Percentiles rank a stretch among this genome's conserved stretches.
Evolutionary conservation across 2,329 filamentous ascomycete species (phyloP).

Genomic region (Alternaria arborescens): DNA sequence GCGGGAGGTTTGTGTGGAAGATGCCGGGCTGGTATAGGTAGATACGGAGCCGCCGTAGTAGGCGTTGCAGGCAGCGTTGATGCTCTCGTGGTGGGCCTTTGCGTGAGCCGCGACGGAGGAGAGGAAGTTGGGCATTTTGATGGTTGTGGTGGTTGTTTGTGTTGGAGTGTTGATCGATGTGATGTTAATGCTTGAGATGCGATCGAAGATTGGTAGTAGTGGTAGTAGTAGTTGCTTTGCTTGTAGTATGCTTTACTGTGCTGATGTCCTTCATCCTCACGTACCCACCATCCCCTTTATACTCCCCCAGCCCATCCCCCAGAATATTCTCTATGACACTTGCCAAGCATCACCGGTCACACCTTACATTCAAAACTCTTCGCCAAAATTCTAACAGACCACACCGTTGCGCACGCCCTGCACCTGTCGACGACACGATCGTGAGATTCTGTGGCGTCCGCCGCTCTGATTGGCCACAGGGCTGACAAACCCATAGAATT

Average conservation of each 20-base stretch:
- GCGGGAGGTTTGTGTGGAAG: slow-evolving; percentile 24
- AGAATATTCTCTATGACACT: slow-evolving; percentile 18
- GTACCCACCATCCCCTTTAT: slow-evolving; percentile 21
- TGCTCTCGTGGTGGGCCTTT: slow-evolving; percentile 43
- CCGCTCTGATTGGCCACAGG: slow-evolving; percentile 16
- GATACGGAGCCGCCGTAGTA: slow-evolving; percentile 31
- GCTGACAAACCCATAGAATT: slow-evolving; percentile 25
- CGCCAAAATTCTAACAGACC: slow-evolving; percentile 11
- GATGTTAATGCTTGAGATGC: neutral
- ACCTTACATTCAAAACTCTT: slow-evolving; percentile 4
- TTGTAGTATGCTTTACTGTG: slow-evolving; percentile 20
- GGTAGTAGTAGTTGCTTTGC: slow-evolving; percentile 7
- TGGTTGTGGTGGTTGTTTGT: slow-evolving; percentile 17
- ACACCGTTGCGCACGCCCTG: slow-evolving; percentile 23
- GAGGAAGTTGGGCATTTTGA: slow-evolving; percentile 37
- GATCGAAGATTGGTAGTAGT: neutral
- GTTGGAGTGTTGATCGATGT: slow-evolving; percentile 6
- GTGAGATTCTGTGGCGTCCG: slow-evolving; percentile 4
- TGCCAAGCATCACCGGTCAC: slow-evolving; percentile 25
- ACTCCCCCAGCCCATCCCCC: slow-evolving; percentile 16
- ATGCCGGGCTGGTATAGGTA: slow-evolving; percentile 10
- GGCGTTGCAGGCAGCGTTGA: slow-evolving; percentile 39
- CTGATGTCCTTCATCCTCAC: slow-evolving; percentile 13
- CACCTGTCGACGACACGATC: slow-evolving; percentile 10
- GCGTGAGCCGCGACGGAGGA: slow-evolving; percentile 35